A percentile compares a stretch with the other conserved stretches of the same genome.
These are phyloP conservation scores for Entophlyctis helioformis DNA, from an alignment of 192 early-diverging fungal genomes.

Conservation along the genomic window DNA sequence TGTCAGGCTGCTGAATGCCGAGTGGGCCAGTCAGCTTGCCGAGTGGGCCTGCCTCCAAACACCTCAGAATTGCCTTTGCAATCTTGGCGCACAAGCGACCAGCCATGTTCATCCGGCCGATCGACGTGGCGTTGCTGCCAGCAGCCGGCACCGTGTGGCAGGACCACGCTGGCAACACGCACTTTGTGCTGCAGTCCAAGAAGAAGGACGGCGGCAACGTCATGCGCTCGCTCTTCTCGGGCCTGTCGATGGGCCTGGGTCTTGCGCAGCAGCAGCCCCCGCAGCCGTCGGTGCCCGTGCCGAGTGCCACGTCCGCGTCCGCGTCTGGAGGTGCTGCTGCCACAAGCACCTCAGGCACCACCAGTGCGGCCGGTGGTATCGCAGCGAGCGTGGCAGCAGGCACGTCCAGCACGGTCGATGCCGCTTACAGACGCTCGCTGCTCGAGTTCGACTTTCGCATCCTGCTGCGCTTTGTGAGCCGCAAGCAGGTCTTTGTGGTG, in stretches of 20 bases:
- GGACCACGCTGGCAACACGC: constrained; percentile 37
- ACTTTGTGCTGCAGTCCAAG: constrained; percentile 36
- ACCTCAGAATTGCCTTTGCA: no score
- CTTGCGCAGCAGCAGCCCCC: no score
- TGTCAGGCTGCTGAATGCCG: no score
- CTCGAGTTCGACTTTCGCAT: constrained; percentile 35
- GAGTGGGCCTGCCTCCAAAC: no score
- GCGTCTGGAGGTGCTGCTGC: background rate
- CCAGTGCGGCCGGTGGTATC: background rate
- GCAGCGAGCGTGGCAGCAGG: background rate
- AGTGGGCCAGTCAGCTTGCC: no score
- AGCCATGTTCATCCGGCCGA: constrained; percentile 36
- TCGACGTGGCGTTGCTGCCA: constrained; percentile 16
- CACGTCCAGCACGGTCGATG: background rate
- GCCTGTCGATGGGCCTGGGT: no score
- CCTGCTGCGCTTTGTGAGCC: constrained; percentile 15
- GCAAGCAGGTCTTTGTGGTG: constrained; percentile 23
- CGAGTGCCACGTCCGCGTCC: no score
- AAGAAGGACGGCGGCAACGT: constrained; percentile 18
- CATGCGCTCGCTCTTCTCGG: constrained; percentile 14
- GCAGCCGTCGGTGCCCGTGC: no score
- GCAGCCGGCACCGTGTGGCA: constrained; percentile 13
- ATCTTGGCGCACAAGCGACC: no score
- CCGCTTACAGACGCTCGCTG: constrained; percentile 15
- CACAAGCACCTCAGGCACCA: background rate